phyloP scores from a whole-genome alignment of 106 monocot genomes.

The Platanthera zijinensis region DNA sequence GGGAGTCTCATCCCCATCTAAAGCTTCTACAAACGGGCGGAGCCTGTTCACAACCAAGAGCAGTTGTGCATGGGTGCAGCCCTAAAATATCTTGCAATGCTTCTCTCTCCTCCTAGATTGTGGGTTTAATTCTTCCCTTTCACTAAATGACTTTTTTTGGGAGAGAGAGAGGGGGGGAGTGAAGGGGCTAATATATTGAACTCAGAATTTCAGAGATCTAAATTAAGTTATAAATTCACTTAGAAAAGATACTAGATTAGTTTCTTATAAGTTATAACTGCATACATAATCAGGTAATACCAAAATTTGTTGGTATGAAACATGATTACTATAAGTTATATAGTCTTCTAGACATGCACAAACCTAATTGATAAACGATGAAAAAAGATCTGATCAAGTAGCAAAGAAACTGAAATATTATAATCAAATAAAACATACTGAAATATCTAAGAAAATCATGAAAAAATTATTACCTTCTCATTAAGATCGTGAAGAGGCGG shows the following conservation, averaged over 20 bases:
- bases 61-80: too few species aligned
- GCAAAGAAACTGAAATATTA: not conserved
- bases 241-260: not conserved
- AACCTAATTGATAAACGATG: not conserved
- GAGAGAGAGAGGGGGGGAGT: too few species aligned
- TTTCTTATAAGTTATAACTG: not conserved
- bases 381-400: not conserved
- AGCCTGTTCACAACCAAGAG: too few species aligned
- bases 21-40: too few species aligned
- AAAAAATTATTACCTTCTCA: slow-evolving; percentile 60
- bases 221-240: not conserved
- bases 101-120: too few species aligned
- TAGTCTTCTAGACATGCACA: not conserved
- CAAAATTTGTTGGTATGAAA: not conserved
- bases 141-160: too few species aligned
- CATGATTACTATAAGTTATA: not conserved
- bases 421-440: not conserved
- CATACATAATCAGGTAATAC: not conserved
- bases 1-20: too few species aligned
- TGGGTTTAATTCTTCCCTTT: too few species aligned
- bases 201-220: too few species aligned
- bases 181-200: too few species aligned
- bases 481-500: slow-evolving; percentile 83
- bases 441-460: not conserved
- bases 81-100: too few species aligned